Conservation (phyloP, 352 stramenopile species). For the Globisporangium sylvaticum region DNA sequence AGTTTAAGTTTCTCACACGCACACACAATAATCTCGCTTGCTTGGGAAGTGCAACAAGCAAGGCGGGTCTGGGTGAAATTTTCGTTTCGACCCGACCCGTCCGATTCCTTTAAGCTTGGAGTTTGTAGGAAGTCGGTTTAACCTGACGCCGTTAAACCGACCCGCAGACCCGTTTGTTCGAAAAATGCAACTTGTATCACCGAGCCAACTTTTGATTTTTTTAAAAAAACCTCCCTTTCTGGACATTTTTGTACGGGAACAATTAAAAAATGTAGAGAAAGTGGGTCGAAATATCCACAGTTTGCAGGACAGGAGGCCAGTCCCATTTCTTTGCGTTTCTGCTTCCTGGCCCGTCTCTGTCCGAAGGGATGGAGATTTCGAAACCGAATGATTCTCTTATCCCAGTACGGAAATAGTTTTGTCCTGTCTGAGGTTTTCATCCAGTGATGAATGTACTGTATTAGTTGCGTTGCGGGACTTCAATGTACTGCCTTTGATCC, state of each 20-base stretch:
- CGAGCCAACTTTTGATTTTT: neutral
- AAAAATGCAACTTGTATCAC: neutral
- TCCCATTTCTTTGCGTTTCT: neutral
- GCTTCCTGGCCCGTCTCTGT: neutral
- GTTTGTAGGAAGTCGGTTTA: neutral
- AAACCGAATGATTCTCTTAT: neutral
- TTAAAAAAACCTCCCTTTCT: neutral
- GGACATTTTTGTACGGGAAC: neutral
- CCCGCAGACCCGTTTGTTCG: neutral
- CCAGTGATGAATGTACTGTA: neutral
- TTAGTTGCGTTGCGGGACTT: neutral
- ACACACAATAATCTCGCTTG: no score
- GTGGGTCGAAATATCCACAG: neutral
- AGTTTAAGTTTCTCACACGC: neutral
- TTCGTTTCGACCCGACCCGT: neutral
- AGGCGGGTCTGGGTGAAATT: neutral
- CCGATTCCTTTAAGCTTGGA: neutral
- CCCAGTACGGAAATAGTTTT: neutral
- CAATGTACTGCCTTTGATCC: neutral
- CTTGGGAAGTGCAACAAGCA: neutral
- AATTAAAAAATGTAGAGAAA: neutral
- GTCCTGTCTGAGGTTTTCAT: neutral
- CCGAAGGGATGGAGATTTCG: neutral
- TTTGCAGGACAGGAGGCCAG: neutral
- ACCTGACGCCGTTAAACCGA: neutral